Conservation (phyloP, 257 asterid genomes). For the Phtheirospermum japonicum region DNA sequence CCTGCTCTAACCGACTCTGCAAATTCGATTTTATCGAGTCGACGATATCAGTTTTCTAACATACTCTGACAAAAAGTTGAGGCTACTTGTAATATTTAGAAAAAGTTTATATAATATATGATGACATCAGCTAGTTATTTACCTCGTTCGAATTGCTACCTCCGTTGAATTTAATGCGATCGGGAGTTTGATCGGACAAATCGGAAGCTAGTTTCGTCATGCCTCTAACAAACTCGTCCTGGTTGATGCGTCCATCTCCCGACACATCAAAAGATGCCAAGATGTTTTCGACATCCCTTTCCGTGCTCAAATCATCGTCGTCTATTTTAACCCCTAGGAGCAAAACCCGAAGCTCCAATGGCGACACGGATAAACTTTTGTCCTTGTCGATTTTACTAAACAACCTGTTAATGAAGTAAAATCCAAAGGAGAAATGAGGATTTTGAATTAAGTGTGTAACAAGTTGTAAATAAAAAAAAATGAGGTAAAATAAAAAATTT, state of each 20-base stretch:
- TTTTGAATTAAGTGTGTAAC: not conserved
- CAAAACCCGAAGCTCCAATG: constrained; percentile 52
- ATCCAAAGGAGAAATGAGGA: not conserved
- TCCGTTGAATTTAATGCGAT: not conserved
- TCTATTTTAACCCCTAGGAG: constrained; percentile 48
- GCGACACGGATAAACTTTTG: constrained; percentile 37
- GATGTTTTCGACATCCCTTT: constrained; percentile 46
- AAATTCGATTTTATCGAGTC: not conserved
- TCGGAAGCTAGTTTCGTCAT: constrained; percentile 34
- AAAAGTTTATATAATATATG: too few relatives aligned
- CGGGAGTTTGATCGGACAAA: constrained; percentile 30
- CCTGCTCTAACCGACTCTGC: constrained; percentile 33
- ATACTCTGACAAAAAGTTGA: too few relatives aligned
- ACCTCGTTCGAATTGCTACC: constrained; percentile 31
- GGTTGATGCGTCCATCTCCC: constrained; percentile 37
- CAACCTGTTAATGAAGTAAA: constrained; percentile 32
- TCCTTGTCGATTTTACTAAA: constrained; percentile 39
- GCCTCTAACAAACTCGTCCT: constrained; percentile 46
- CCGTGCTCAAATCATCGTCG: constrained; percentile 37
- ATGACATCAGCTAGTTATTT: too few relatives aligned
- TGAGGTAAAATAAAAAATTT: not conserved
- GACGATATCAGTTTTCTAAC: not conserved
- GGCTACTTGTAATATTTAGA: too few relatives aligned
- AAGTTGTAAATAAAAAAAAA: not conserved
- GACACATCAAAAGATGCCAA: constrained; percentile 46